Percentiles rank a stretch among this genome's conserved stretches.
Evolutionary conservation across 2,329 filamentous ascomycete genomes (phyloP).

Genomic region (Cordyceps militaris): DNA sequence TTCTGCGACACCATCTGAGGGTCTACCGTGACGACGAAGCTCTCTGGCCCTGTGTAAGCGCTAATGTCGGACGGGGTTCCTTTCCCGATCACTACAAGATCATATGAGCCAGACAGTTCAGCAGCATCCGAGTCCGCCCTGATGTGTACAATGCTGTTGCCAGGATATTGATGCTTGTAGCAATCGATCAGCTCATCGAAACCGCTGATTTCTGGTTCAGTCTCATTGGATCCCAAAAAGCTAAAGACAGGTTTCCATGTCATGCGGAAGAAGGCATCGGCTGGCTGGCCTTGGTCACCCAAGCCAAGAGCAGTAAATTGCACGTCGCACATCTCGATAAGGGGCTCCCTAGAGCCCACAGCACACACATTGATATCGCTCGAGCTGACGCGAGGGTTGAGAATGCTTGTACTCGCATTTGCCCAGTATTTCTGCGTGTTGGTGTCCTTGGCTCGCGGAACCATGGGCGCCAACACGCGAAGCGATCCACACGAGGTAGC

Average conservation of each 20-base stretch:
- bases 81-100: not conserved
- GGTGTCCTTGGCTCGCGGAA: not conserved
- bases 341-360: not conserved
- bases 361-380: not conserved
- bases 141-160: not conserved
- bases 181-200: not conserved
- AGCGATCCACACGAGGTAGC: constrained; percentile 20
- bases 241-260: not conserved
- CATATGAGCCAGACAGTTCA: not conserved
- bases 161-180: not conserved
- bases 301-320: not conserved
- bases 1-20: too few species aligned
- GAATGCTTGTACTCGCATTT: not conserved
- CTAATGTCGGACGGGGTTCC: not conserved
- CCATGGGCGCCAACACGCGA: constrained; percentile 14
- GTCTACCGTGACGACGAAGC: not conserved
- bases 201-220: not conserved
- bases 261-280: not conserved
- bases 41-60: not conserved
- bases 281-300: not conserved
- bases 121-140: not conserved
- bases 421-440: not conserved
- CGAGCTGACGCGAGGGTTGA: not conserved
- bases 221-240: not conserved
- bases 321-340: not conserved